Percentiles rank a stretch among this genome's conserved stretches.
These are phyloP conservation scores for Eutrema yunnanense DNA, from an alignment of 345 rosid species.

Conservation along the genomic window DNA sequence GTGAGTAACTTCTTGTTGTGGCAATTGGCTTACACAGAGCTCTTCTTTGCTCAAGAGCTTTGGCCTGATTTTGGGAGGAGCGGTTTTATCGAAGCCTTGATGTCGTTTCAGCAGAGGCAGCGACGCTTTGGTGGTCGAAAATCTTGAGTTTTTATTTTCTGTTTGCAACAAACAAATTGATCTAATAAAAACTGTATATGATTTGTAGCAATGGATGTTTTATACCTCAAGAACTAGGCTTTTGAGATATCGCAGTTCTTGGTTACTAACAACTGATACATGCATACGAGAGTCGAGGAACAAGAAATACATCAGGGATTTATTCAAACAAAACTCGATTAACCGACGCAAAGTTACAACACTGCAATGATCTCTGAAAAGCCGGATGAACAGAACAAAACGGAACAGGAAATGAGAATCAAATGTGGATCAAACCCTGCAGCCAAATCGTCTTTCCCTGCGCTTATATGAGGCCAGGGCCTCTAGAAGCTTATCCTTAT, in stretches of 20 bases:
- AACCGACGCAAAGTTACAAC: not conserved
- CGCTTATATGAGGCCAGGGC: slow-evolving; percentile 50
- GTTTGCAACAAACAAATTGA: not conserved
- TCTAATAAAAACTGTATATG: slow-evolving; percentile 4
- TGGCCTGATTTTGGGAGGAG: slow-evolving; percentile 82
- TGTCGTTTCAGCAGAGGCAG: slow-evolving; percentile 61
- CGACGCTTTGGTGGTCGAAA: slow-evolving; percentile 61
- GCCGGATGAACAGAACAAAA: not conserved
- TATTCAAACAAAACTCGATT: not conserved
- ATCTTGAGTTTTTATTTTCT: slow-evolving; percentile 6
- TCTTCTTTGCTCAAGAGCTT: slow-evolving; percentile 48
- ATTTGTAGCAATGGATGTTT: not conserved
- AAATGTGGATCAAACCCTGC: not conserved
- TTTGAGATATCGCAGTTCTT: slow-evolving; percentile 1
- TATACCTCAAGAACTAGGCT: not conserved
- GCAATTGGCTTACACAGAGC: slow-evolving; percentile 82
- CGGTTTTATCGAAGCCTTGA: slow-evolving; percentile 52
- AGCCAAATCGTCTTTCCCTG: not conserved
- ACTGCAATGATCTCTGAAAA: not conserved
- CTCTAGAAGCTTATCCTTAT: slow-evolving; percentile 37
- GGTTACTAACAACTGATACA: not conserved
- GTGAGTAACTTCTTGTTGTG: slow-evolving; percentile 81
- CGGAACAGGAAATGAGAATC: too few relatives aligned
- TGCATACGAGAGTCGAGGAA: not conserved
- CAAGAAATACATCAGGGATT: not conserved